Evolutionary conservation across 768 basidiomycete species (phyloP), one percentile per base, ranked within the genome.

Genomic region (Sporobolomyces roseus): DNA sequence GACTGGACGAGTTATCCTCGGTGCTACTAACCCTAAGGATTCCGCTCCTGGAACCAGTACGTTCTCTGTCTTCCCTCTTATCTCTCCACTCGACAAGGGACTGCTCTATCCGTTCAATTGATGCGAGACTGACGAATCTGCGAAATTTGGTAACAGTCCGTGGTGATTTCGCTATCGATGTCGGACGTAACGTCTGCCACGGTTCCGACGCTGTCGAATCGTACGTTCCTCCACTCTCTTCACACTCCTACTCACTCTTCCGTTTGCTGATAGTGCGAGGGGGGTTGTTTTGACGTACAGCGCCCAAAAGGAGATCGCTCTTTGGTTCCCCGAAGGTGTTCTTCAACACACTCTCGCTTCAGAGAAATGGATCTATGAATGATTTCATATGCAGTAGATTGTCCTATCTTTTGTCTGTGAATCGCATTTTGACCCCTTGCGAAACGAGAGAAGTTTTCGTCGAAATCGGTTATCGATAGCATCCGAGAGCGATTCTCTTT

Each of bases 291-390:
- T 5, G 14, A 2, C 36, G 19, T 69, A 78, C 78, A 66, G 58
- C 25, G 68, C 68, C 12, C 76, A 97, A 80, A 93, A 93, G 83
- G 94, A 99, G 82, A 97, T 99, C 76, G 82, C 81, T 49, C 86
- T 99, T 75, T 93, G 91, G 91, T 93, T 93, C 90, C 88, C 90
- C 38, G 90, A 92, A 78, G 89, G 90, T 63, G 79, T 85, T 63
- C n/a, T 27, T 67, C 87, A 90, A 81, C 91, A 89, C 81, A 80
- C 81, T 66, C 83, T 83, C 79, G 83, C 83, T 71, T 79, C 85
- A 77, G 85, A 85, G 76, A 75, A 81, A 71, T 89, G 89, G 88
- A 82, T 93, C 79, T 90, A 87, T 79, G 91, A 93, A 84, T 87
- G 25, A 36, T 36, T 51, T 29, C 27, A 27, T 4, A 12, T 27